Evolutionary conservation across 176 grass and related monocot genomes (phyloP).

Genomic region (Zoysia japonica): DNA sequence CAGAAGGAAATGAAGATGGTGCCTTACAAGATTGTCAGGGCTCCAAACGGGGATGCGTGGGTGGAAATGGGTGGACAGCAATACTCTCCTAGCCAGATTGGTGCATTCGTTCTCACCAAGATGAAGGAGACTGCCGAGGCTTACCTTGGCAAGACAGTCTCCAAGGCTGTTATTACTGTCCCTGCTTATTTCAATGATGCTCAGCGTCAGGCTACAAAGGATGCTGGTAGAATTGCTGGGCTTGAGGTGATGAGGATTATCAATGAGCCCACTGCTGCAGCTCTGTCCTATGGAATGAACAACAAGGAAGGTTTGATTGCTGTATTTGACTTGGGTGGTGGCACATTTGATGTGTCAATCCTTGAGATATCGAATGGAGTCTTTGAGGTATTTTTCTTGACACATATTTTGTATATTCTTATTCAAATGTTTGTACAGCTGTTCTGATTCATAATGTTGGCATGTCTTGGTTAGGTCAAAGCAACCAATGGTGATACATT

Average conservation of each 20-base stretch:
- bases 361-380: conserved; percentile 96
- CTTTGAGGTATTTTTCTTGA: conserved; percentile 75
- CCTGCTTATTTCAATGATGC: conserved; percentile 95
- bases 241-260: conserved; percentile 94
- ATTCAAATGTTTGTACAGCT: not conserved
- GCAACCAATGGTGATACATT: conserved; percentile 98
- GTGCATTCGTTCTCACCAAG: conserved; percentile 97
- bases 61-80: conserved; percentile 85
- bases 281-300: conserved; percentile 99
- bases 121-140: conserved; percentile 92
- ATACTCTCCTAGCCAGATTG: conserved; percentile 96
- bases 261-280: conserved; percentile 95
- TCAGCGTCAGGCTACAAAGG: conserved; percentile 90
- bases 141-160: conserved; percentile 76
- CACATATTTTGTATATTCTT: not conserved
- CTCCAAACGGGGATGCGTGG: conserved; percentile 86
- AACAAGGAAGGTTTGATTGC: conserved; percentile 98
- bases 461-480: conserved; percentile 69
- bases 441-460: conserved; percentile 23
- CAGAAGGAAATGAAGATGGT: conserved; percentile 99
- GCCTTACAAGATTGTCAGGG: conserved; percentile 96
- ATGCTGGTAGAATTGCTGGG: conserved; percentile 92
- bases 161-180: conserved; percentile 89
- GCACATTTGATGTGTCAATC: conserved; percentile 98
- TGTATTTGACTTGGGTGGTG: conserved; percentile 98